phyloP scores from a whole-genome alignment of 1,284 basidiomycete genomes.

The Cryptococcus deneoformans region DNA sequence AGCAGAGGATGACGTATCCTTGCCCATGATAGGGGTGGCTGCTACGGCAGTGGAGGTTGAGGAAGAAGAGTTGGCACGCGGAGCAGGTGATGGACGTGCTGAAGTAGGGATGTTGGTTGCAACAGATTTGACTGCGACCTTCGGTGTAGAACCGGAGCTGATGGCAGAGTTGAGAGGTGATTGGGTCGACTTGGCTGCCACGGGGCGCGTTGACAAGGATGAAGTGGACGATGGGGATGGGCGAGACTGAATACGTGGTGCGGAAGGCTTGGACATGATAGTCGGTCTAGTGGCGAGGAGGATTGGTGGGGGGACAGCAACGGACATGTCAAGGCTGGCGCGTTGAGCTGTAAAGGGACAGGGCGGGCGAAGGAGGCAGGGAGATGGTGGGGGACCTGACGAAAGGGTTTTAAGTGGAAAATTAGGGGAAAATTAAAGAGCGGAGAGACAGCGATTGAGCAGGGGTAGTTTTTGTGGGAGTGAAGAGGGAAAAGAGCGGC shows the following conservation, averaged over 20 bases:
- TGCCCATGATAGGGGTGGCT: constrained; percentile 13
- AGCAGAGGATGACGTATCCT: constrained; percentile 47
- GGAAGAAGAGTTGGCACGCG: neutral
- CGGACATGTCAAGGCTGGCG: constrained; percentile 6
- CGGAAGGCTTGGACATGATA: constrained; percentile 7
- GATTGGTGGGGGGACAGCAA: constrained; percentile 3
- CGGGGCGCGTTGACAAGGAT: neutral
- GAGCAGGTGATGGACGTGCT: neutral
- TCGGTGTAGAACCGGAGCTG: neutral
- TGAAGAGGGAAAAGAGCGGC: no score
- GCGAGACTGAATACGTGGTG: constrained; percentile 3
- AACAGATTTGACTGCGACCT: neutral
- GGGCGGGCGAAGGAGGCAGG: no score
- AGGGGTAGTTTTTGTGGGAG: no score
- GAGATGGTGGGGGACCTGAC: no score
- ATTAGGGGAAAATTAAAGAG: no score
- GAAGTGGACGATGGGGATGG: constrained; percentile 3
- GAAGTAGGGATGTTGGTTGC: neutral
- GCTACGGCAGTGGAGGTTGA: constrained; percentile 2
- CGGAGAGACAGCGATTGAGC: no score
- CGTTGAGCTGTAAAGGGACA: no score
- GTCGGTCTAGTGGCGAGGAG: constrained; percentile 15
- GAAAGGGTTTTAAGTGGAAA: no score
- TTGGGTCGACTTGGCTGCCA: constrained; percentile 1
- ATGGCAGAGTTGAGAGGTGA: neutral